Evolutionary conservation across 108 stramenopile genomes (phyloP).

Genomic region (Pseudonitzschia delicatissima): DNA sequence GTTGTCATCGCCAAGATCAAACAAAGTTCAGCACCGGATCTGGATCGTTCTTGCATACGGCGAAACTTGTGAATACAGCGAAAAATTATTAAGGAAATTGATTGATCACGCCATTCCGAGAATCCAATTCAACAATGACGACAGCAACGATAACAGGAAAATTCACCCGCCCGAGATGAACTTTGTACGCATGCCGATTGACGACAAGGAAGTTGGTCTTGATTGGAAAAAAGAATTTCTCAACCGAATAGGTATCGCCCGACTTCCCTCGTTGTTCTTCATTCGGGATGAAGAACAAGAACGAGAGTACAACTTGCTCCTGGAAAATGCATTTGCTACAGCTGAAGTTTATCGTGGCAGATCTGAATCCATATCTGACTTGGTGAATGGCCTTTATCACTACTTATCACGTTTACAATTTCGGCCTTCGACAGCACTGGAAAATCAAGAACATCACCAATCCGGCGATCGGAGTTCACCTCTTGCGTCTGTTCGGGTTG

Average conservation of each 20-base stretch:
- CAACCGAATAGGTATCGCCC: background rate
- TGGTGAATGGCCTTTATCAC: background rate
- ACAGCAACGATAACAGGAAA: background rate
- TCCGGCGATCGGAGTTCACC: background rate
- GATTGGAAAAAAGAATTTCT: background rate
- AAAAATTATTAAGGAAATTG: background rate
- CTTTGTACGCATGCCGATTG: background rate
- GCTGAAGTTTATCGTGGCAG: background rate
- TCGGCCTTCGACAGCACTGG: background rate
- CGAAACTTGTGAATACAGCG: conserved; percentile 3
- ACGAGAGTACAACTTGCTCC: background rate
- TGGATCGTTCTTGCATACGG: conserved; percentile 11
- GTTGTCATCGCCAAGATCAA: background rate
- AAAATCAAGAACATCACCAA: background rate
- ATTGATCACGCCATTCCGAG: background rate
- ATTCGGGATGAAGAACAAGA: background rate
- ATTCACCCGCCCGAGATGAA: background rate
- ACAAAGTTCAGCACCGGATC: background rate
- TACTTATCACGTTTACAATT: conserved; percentile 4
- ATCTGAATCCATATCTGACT: background rate
- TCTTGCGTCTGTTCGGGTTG: background rate
- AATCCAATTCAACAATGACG: background rate
- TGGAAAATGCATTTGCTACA: background rate
- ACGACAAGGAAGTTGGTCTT: background rate
- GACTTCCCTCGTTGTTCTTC: conserved; percentile 4